Percentiles rank a stretch among this genome's conserved stretches.
Conservation (phyloP, 1,139 yeast genomes). For the Taphrina deformans region DNA sequence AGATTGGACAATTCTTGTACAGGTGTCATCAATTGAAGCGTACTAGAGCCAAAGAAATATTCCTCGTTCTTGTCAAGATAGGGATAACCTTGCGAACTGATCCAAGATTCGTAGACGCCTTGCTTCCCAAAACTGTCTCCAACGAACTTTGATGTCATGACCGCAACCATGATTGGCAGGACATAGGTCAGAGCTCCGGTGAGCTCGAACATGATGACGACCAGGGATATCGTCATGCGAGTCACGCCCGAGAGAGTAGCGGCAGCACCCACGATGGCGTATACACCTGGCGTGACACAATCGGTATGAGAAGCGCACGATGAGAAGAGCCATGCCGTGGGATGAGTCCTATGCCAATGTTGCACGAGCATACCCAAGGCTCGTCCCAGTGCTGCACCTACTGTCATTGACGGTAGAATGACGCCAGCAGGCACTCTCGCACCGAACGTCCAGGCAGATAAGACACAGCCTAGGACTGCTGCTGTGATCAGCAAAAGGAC, state of each 20-base stretch:
- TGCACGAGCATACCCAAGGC: conserved; percentile 55
- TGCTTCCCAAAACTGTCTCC: conserved; percentile 33
- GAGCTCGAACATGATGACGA: conserved; percentile 58
- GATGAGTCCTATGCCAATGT: conserved; percentile 45
- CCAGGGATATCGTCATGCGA: conserved; percentile 59
- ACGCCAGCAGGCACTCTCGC: conserved; percentile 65
- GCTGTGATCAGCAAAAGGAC: conserved; percentile 51
- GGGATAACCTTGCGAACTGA: conserved; percentile 16
- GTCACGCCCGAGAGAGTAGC: conserved; percentile 70
- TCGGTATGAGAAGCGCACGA: conserved; percentile 1
- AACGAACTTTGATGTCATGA: conserved; percentile 35
- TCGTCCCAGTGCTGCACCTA: conserved; percentile 66
- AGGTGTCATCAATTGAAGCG: background rate
- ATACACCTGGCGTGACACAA: conserved; percentile 40
- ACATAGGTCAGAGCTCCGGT: conserved; percentile 64
- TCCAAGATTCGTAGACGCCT: conserved; percentile 33
- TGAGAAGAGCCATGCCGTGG: conserved; percentile 50
- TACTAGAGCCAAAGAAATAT: background rate
- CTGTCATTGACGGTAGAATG: conserved; percentile 68
- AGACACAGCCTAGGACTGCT: conserved; percentile 51
- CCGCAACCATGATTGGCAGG: conserved; percentile 35
- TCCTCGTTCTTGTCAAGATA: conserved; percentile 21
- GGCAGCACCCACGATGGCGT: conserved; percentile 66
- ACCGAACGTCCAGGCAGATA: conserved; percentile 61
- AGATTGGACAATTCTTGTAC: background rate